Base-by-base conservation (phyloP, 331 rosid genomes). In the Acacia pycnantha region DNA sequence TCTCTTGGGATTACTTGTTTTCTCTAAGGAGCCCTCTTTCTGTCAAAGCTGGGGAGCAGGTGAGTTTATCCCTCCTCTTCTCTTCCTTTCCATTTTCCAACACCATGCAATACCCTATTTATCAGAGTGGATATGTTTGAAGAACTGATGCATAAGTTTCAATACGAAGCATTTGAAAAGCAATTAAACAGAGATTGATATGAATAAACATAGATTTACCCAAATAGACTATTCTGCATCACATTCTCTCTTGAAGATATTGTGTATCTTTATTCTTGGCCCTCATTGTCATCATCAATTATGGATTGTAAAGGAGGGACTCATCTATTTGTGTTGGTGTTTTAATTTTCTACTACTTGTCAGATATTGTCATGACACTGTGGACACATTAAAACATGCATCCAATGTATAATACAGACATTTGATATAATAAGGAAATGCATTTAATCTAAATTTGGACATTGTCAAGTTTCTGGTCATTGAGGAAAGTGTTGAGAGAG, bases 31-130 rank as follows among this genome's bases (percentile, higher is more conserved):
- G 94, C 78, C 98, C 99, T 4, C 87, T 89, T 84, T 31, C 97
- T 76, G 77, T 93, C 79, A 96, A 92, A 86, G 93, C 99, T 15
- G 98, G 99, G 27, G 97, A 90, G 71, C 99, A 96, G 97, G 99
- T 93, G 78, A 84, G 41, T 72, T 76, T 22, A 48, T 62, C 31
- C 58, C 44, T 79, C 82, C 53, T 80, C 59, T 77, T 16, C 13
- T 77, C 71, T 83, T 74, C 70, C 50, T 73, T 82, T 48, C 77
- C 73, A 58, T 24, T 29, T 24, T 72, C 24, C 14, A 31, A 65
- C 6, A 8, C 41, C 13, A 31, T 31, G n/a, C 71, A 64, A 31
- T 64, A 15, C 40, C 40, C 19, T 11, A 64, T 21, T 79, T 7
- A 53, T 51, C 40, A 16, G 40, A 69, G 44, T 74, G 68, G 68